Conservation (phyloP, 2,329 filamentous ascomycete species). For the Rachicladosporium sp. region DNA sequence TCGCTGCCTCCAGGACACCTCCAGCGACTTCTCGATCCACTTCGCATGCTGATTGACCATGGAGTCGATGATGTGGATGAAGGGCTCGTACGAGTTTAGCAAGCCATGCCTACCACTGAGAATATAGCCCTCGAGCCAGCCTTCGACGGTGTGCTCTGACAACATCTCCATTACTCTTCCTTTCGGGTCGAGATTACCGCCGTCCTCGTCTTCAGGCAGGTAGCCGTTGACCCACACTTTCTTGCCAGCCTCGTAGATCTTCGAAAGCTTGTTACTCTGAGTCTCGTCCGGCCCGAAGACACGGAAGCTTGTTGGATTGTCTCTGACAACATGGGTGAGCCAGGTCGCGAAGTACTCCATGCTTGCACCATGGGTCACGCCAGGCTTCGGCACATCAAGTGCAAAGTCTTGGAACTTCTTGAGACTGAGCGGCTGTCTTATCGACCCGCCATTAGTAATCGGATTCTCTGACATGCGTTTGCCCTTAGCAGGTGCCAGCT, state of each 20-base stretch:
- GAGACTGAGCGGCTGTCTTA: constrained; percentile 55
- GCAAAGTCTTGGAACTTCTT: constrained; percentile 60
- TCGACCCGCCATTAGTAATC: constrained; percentile 56
- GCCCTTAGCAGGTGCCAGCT: constrained; percentile 52
- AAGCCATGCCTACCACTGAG: constrained; percentile 63
- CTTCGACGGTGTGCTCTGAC: constrained; percentile 69
- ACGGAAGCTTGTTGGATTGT: constrained; percentile 57
- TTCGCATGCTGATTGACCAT: constrained; percentile 84
- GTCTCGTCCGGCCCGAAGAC: constrained; percentile 72
- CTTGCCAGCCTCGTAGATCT: constrained; percentile 61
- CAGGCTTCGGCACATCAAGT: constrained; percentile 49
- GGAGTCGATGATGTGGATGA: constrained; percentile 71
- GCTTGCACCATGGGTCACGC: constrained; percentile 38
- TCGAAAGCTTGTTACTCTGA: constrained; percentile 64
- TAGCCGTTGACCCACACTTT: constrained; percentile 73
- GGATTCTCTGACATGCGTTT: constrained; percentile 68
- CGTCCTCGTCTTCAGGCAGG: constrained; percentile 62
- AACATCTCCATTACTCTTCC: constrained; percentile 76
- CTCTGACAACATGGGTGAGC: constrained; percentile 53
- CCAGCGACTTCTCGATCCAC: constrained; percentile 71
- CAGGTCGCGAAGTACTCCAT: constrained; percentile 60
- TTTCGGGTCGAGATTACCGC: constrained; percentile 57
- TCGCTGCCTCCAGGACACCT: constrained; percentile 64
- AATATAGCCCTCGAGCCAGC: constrained; percentile 69
- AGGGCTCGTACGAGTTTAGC: constrained; percentile 71